Percentiles rank a stretch among this genome's conserved stretches.
phyloP scores from a whole-genome alignment of 768 basidiomycete species.

The Amanita rubescens region DNA sequence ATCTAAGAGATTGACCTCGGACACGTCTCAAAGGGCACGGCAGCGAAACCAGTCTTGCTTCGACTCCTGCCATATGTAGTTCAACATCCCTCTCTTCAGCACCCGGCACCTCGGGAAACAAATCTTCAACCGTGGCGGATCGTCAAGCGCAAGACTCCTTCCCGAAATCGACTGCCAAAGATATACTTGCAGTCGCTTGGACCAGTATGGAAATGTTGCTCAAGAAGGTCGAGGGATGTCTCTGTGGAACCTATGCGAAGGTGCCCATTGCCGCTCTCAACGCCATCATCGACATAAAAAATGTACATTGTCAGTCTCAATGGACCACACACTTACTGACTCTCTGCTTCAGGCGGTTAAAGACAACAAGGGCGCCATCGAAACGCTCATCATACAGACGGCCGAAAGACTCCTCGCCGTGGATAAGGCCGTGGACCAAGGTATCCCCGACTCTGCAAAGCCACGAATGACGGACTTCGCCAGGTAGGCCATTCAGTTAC shows the following conservation, averaged over 20 bases:
- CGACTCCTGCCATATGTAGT: no score
- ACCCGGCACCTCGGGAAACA: no score
- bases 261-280: slow-evolving; percentile 10
- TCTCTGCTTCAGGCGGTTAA: background rate
- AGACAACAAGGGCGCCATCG: background rate
- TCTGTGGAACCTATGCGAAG: slow-evolving; percentile 10
- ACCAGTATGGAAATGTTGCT: slow-evolving; percentile 5
- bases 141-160: background rate
- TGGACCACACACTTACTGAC: background rate
- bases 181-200: background rate
- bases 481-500: background rate
- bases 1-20: no score
- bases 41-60: no score
- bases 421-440: background rate
- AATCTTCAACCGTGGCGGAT: no score
- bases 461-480: background rate
- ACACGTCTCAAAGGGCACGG: no score
- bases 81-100: no score
- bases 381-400: background rate
- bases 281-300: slow-evolving; percentile 6
- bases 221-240: slow-evolving; percentile 8
- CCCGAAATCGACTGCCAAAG: background rate
- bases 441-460: background rate
- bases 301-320: slow-evolving; percentile 6
- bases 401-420: background rate